A percentile compares a stretch with the other conserved stretches of the same genome.
Evolutionary conservation across 352 stramenopile genomes (phyloP).

Genomic region (Phytophthora crassamura): DNA sequence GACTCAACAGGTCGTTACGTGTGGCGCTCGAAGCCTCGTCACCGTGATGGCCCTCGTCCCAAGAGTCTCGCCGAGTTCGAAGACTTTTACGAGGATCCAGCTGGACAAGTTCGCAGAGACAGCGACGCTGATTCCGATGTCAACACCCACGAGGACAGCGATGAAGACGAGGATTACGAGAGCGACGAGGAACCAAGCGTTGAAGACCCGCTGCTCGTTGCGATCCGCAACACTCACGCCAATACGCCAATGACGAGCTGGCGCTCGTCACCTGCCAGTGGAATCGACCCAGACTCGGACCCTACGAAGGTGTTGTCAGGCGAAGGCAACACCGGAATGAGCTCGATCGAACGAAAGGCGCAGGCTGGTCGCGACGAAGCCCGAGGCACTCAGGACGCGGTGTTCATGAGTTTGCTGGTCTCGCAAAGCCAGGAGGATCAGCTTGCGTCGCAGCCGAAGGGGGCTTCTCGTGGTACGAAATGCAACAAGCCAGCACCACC

Average conservation of each 20-base stretch:
- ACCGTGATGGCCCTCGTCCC: constrained; percentile 57
- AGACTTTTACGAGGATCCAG: constrained; percentile 54
- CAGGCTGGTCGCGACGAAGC: constrained; percentile 58
- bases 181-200: constrained; percentile 34
- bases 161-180: constrained; percentile 44
- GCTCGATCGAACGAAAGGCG: constrained; percentile 68
- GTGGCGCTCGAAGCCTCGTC: constrained; percentile 79
- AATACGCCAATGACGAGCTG: constrained; percentile 81
- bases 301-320: constrained; percentile 47
- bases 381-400: constrained; percentile 61
- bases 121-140: constrained; percentile 32
- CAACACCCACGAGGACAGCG: constrained; percentile 32
- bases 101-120: constrained; percentile 15
- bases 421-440: constrained; percentile 67
- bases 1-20: constrained; percentile 81
- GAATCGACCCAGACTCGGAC: constrained; percentile 20
- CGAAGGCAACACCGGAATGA: constrained; percentile 83
- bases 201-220: constrained; percentile 64
- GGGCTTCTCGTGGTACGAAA: constrained; percentile 19
- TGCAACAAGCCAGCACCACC: constrained; percentile 53
- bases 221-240: constrained; percentile 65
- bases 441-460: constrained; percentile 35
- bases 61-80: constrained; percentile 71
- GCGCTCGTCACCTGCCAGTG: constrained; percentile 40
- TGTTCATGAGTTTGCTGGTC: constrained; percentile 73